Evolutionary conservation across 345 rosid genomes (phyloP), one percentile per base, ranked within the genome.

Genomic region (Balakata baccata): DNA sequence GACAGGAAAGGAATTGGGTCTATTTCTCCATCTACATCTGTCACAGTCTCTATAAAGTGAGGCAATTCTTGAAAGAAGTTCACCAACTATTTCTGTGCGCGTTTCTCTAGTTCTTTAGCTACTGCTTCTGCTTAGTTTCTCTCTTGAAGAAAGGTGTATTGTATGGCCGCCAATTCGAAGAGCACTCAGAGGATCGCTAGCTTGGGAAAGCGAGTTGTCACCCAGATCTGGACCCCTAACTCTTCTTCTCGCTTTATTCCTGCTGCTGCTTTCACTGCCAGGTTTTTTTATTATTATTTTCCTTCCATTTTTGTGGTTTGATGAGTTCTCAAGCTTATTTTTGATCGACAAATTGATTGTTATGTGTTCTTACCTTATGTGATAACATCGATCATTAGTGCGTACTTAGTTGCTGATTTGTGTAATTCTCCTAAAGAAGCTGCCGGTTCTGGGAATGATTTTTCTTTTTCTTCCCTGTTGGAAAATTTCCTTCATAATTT

Each of bases 81-180:
- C 8, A 10, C 41, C 56, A 14, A 7, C 54, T 58, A 29, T 1
- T 10, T 12, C 2, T 11, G 4, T 10, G 9, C n/a, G 29, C 9
- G 14, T 0, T 3, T 11, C 17, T 34, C 12, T 5, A 7, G 17
- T 2, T 0, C 14, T 10, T 9, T 16, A 2, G 11, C 16, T 34
- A 12, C 9, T 23, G 3, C 62, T 37, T 68, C 9, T 23, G 38
- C 41, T 61, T 10, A 64, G 0, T 23, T 22, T 77, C 58, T 66
- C 51, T 73, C 57, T 77, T 63, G 14, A 12, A 69, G 57, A 69
- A 18, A 46, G 63, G 64, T 43, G 29, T 12, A 58, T 69, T 86
- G 80, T 77, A 89, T 89, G 94, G 91, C 94, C 79, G 86, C 90
- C 80, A 82, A 77, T 74, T 78, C 74, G 72, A 87, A 82, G 81